Percentiles rank a stretch among this genome's conserved stretches.
These are phyloP conservation scores for Cladobotryum protrusum DNA, from an alignment of 2,329 filamentous ascomycete species.

Conservation along the genomic window DNA sequence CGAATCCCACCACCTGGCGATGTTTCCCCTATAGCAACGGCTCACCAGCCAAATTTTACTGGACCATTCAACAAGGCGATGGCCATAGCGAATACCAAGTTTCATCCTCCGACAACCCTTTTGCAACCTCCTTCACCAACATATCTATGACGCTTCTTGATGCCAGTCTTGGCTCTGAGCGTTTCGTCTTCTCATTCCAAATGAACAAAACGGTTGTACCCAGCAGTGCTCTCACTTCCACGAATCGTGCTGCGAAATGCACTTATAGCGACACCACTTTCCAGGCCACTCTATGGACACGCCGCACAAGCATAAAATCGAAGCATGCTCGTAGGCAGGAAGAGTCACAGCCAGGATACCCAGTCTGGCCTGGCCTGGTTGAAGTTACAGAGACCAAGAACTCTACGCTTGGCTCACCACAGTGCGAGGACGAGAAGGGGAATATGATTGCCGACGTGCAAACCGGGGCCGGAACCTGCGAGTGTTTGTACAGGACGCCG, in stretches of 20 bases:
- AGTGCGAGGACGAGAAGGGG: constrained; percentile 42
- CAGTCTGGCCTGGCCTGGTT: constrained; percentile 51
- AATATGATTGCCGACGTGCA: constrained; percentile 31
- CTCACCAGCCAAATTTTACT: constrained; percentile 50
- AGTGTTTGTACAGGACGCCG: constrained; percentile 28
- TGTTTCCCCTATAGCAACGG: constrained; percentile 50
- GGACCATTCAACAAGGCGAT: constrained; percentile 47
- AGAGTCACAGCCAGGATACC: not conserved
- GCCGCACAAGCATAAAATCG: constrained; percentile 22
- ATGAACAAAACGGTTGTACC: constrained; percentile 49
- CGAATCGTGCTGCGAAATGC: constrained; percentile 46
- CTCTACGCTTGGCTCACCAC: constrained; percentile 37
- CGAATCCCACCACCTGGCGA: constrained; percentile 51
- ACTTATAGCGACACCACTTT: constrained; percentile 52
- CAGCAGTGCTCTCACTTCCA: constrained; percentile 32
- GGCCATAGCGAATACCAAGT: constrained; percentile 40
- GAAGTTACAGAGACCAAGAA: constrained; percentile 47
- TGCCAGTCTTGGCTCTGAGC: constrained; percentile 41
- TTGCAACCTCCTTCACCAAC: constrained; percentile 51
- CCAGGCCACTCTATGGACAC: constrained; percentile 55
- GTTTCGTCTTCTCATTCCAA: constrained; percentile 51
- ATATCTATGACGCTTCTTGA: constrained; percentile 44
- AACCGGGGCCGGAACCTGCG: constrained; percentile 29
- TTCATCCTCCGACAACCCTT: constrained; percentile 50
- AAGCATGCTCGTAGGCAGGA: constrained; percentile 14